Evolutionary conservation across 2,329 filamentous ascomycete species (phyloP).

Genomic region (Phaeoacremonium minimum): DNA sequence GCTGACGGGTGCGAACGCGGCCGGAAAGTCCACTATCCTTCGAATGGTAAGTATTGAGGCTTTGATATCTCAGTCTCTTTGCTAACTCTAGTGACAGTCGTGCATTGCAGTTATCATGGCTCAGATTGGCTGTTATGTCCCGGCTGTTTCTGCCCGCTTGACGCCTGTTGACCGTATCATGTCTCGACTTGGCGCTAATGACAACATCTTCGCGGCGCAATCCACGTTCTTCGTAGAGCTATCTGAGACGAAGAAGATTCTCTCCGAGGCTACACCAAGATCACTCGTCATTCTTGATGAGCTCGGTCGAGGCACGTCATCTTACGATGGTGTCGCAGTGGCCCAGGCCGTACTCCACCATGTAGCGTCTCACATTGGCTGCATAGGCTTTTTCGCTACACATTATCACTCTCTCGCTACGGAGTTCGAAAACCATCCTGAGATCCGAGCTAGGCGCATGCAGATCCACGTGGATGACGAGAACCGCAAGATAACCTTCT

Average conservation of each 20-base stretch:
- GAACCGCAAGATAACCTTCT: constrained; percentile 83
- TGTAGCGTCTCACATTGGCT: constrained; percentile 87
- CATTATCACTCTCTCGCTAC: constrained; percentile 93
- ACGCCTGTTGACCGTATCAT: constrained; percentile 97
- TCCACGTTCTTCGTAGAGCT: constrained; percentile 98
- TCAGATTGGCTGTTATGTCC: constrained; percentile 90
- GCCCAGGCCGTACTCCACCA: constrained; percentile 97
- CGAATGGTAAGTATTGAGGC: constrained; percentile 67
- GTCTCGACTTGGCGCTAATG: constrained; percentile 94
- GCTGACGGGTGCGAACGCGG: constrained; percentile 92
- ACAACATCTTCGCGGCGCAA: constrained; percentile 98
- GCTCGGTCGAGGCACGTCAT: constrained; percentile 88
- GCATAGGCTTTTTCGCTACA: constrained; percentile 93
- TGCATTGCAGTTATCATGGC: constrained; percentile 97
- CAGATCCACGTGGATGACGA: constrained; percentile 87
- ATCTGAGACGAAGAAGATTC: constrained; percentile 96
- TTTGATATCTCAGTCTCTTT: not conserved
- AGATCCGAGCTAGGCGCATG: constrained; percentile 85
- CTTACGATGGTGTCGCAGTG: constrained; percentile 94
- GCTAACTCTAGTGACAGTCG: constrained; percentile 46
- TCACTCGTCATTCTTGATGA: constrained; percentile 97
- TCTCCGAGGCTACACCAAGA: constrained; percentile 87
- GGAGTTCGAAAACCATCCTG: constrained; percentile 85
- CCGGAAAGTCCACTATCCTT: constrained; percentile 93
- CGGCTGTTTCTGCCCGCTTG: constrained; percentile 73